Base-by-base conservation (phyloP, 352 stramenopile genomes). In the Phytophthora idaei region DNA sequence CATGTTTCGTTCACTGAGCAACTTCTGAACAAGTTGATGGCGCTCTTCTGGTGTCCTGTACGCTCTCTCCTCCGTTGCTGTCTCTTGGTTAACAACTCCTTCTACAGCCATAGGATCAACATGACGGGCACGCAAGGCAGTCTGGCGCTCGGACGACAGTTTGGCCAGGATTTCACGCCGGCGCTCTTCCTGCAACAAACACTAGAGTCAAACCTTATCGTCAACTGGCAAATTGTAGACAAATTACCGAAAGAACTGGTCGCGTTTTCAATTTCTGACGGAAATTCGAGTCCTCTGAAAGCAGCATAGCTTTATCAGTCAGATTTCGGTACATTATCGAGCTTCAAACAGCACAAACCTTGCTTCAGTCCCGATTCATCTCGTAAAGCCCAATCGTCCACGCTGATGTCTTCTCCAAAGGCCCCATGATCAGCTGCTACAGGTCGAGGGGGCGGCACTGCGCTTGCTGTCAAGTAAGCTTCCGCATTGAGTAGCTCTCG, bases 131-230 rank as follows among this genome's bases (percentile, higher is more conserved):
- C 67, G 69, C 8, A 86, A 67, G 31, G 72, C 68, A 2, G 78
- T 57, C 56, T 89, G 76, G 5, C 85, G 65, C 39, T 92, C 83
- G 0, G 77, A 70, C 0, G 80, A 89, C 6, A 93, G 51, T 58
- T 91, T 93, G 9, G 76, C 70, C 12, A 93, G 61, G 48, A 93
- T 90, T 42, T 92, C 78, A 31, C 74, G 73, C 32, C 85, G 55
- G 45, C 85, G 63, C 17, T 90, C 76, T 64, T 90, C 81, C 78
- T 90, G 28, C 2, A 70, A 12, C n/a, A 49, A 55, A 52, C 25
- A 57, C 12, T 21, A 31, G 44, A 28, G 36, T 64, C 31, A 49
- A 49, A 27, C 29, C 3, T 11, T n/a, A 27, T 36, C 45, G 15
- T 51, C 25, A 31, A 17, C 3, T 4, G 11, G 17, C n/a, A 42